These are phyloP conservation scores for Podospora comata DNA, from an alignment of 495 filamentous ascomycete genomes.

Conservation along the genomic window DNA sequence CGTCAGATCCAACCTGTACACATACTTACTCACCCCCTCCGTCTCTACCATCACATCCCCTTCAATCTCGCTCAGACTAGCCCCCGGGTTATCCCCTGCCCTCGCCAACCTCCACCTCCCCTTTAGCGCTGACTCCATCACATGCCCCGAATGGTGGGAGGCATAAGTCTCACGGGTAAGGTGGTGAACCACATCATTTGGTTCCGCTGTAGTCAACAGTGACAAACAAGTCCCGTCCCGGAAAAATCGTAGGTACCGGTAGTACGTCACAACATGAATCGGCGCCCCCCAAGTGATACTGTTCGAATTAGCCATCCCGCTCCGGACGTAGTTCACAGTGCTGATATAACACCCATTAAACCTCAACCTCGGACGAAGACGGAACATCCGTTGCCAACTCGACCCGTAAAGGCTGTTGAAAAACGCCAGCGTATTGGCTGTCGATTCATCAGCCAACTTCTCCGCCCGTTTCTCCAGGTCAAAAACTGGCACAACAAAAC, in stretches of 20 bases:
- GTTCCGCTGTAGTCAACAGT: slow-evolving; percentile 74
- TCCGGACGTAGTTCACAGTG: slow-evolving; percentile 89
- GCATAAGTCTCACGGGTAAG: slow-evolving; percentile 48
- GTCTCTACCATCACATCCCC: slow-evolving; percentile 81
- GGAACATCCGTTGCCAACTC: slow-evolving; percentile 69
- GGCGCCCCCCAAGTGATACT: slow-evolving; percentile 71
- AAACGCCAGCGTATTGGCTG: slow-evolving; percentile 38
- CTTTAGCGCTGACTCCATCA: slow-evolving; percentile 36
- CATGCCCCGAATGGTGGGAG: slow-evolving; percentile 27
- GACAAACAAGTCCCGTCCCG: slow-evolving; percentile 79
- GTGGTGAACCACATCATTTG: slow-evolving; percentile 76
- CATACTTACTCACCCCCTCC: slow-evolving; percentile 75
- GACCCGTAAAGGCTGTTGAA: slow-evolving; percentile 42
- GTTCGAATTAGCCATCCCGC: slow-evolving; percentile 60
- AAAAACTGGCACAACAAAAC: slow-evolving; percentile 18
- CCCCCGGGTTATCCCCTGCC: slow-evolving; percentile 24
- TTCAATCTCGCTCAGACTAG: slow-evolving; percentile 41
- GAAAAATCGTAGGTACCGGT: slow-evolving; percentile 93
- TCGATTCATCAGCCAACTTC: slow-evolving; percentile 30
- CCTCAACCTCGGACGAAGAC: slow-evolving; percentile 75
- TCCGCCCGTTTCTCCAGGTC: slow-evolving; percentile 29
- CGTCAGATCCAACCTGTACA: slow-evolving; percentile 73
- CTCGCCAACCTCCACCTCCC: slow-evolving; percentile 41
- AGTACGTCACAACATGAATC: slow-evolving; percentile 96
- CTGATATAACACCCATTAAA: slow-evolving; percentile 95